Conservation (phyloP, 164 flowering plant genomes). For the Tetrastigma voinierianum region DNA sequence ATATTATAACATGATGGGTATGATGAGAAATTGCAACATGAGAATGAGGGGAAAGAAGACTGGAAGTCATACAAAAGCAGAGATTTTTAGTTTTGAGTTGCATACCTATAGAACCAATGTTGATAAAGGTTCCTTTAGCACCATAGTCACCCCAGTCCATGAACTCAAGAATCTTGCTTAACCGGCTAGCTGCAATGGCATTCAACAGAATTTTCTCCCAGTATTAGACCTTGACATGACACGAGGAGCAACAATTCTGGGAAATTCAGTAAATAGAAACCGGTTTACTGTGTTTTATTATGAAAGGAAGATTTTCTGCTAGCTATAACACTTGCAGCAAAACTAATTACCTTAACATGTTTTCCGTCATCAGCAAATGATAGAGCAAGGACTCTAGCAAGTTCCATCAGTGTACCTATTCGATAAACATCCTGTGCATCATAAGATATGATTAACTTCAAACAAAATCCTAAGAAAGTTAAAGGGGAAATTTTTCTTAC, state of each 20-base stretch:
- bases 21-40: no score
- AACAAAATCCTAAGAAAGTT: constrained; percentile 2
- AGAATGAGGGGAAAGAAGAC: no score
- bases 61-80: background rate
- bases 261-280: background rate
- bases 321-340: constrained; percentile 3
- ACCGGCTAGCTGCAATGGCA: constrained; percentile 98
- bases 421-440: constrained; percentile 88
- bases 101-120: constrained; percentile 92
- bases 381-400: constrained; percentile 75
- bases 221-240: constrained; percentile 99
- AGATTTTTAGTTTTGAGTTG: background rate
- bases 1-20: no score
- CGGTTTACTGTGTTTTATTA: background rate
- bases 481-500: constrained; percentile 31
- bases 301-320: background rate
- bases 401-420: constrained; percentile 97
- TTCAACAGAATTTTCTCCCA: constrained; percentile 95
- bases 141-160: constrained; percentile 99
- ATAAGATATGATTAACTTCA: constrained; percentile 22
- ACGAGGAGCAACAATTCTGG: constrained; percentile 20
- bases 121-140: constrained; percentile 75
- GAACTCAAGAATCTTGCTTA: constrained; percentile 81
- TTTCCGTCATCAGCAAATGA: constrained; percentile 98
- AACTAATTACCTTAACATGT: constrained; percentile 67